phyloP scores from a whole-genome alignment of 163 green algal species.

The Volvox carteri region DNA sequence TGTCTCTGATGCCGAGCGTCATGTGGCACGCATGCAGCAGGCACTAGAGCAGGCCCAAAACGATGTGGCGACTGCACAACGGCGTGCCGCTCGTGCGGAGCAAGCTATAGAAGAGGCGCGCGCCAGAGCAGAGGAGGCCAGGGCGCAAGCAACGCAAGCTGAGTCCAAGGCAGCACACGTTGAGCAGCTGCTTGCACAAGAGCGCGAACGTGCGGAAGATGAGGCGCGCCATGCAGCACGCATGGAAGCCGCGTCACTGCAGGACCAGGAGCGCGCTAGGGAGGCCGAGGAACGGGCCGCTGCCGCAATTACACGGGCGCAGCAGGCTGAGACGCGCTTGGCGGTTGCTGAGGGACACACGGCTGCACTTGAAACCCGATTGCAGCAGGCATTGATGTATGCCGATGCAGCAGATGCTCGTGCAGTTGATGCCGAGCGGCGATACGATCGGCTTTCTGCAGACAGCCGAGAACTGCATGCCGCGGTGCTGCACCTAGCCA shows the following conservation, averaged over 20 bases:
- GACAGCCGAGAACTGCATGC: conserved; percentile 49
- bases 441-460: neutral
- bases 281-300: conserved; percentile 25
- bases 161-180: neutral
- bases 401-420: neutral
- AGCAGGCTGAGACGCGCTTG: conserved; percentile 37
- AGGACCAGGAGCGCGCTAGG: conserved; percentile 18
- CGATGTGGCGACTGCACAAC: neutral
- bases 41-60: conserved; percentile 9
- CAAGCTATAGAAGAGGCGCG: neutral
- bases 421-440: neutral
- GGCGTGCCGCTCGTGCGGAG: neutral
- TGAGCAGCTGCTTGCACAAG: neutral
- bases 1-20: conserved; percentile 7
- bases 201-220: conserved; percentile 22
- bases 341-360: conserved; percentile 11
- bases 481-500: conserved; percentile 51
- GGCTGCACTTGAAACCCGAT: neutral
- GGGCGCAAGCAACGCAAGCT: neutral
- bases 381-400: neutral
- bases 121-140: neutral
- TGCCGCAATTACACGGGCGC: conserved; percentile 5
- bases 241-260: conserved; percentile 1
- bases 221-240: conserved; percentile 31
- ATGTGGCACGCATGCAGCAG: neutral